A percentile compares a stretch with the other conserved stretches of the same genome.
These are phyloP conservation scores for Bidens hawaiensis DNA, from an alignment of 140 eudicot species.

Conservation along the genomic window DNA sequence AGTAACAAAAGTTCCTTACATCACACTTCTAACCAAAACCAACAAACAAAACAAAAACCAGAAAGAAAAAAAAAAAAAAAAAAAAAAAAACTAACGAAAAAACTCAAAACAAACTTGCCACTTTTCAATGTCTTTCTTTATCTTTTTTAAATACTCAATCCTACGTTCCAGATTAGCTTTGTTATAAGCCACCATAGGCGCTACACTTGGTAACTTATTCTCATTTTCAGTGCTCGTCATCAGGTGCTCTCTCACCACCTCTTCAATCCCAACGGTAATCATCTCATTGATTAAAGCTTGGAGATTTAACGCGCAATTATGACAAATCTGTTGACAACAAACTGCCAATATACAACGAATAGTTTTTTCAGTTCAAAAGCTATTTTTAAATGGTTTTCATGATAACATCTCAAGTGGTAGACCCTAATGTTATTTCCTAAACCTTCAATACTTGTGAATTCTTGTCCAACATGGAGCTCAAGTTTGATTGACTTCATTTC, in stretches of 20 bases:
- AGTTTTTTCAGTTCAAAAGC: background rate
- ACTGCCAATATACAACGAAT: background rate
- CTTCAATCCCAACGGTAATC: background rate
- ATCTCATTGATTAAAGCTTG: background rate
- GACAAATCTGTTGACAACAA: background rate
- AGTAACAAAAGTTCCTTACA: background rate
- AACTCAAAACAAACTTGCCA: background rate
- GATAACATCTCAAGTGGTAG: background rate
- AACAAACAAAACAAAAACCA: too few relatives aligned
- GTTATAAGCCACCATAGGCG: background rate
- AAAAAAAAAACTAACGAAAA: too few relatives aligned
- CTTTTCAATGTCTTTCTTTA: background rate
- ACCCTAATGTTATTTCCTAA: background rate
- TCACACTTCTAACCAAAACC: too few relatives aligned
- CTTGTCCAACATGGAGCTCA: background rate
- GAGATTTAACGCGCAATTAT: background rate
- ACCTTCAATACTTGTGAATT: background rate
- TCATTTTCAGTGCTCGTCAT: background rate
- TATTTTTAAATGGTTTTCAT: background rate
- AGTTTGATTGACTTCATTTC: background rate
- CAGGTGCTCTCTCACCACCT: background rate
- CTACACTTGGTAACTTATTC: background rate
- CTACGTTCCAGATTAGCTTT: background rate
- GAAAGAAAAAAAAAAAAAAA: too few relatives aligned
- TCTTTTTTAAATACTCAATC: background rate